Evolutionary conservation across 2,329 filamentous ascomycete genomes (phyloP), one percentile per base, ranked within the genome.

Genomic region (Pezicula neosporulosa): DNA sequence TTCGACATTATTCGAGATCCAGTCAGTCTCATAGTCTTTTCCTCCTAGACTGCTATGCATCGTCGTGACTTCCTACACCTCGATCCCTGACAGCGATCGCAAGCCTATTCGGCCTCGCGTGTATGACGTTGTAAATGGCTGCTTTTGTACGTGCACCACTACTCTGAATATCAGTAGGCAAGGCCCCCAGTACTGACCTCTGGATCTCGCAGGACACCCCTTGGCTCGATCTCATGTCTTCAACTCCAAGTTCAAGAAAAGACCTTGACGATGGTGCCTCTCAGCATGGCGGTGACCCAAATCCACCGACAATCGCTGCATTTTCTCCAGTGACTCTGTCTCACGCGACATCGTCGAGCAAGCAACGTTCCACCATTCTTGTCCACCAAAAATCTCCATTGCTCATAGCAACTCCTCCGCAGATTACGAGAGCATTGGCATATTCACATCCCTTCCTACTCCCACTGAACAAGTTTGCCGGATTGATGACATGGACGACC

Each of bases 341-440:
- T 44, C 77, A 76, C 49, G 73, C 77, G 52, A 75, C 80, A 30
- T 78, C 81, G 10, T 81, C 84, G 36, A 83, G 84, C 39, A 87
- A 89, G 65, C 87, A 93, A 56, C 85, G 90, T 43, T 95, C 90
- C 16, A 95, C 90, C 51, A 92, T 99, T 61, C 84, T 97, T 60
- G 92, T 99, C 18, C 92, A 97, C 70, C 93, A 96, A 69, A 99
- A 97, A 72, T 96, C 90, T 15, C 94, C 94, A 10, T 73, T 99
- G 43, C 80, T 99, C 16, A 86, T 96, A 53, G 91, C 93, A 15
- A 99, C 94, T 9, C 94, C 94, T 41, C 94, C 94, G 2, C 90
- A 96, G 66, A 87, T 99, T 67, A 99, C 94, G 2, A 84, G 94
- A 61, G 92, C 93, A 13, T 79, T 99, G 54, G 93, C 93, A 57